Percentiles rank a stretch among this genome's conserved stretches.
Conservation (phyloP, 2,329 filamentous ascomycete genomes). For the Daldinia eschscholtzii region DNA sequence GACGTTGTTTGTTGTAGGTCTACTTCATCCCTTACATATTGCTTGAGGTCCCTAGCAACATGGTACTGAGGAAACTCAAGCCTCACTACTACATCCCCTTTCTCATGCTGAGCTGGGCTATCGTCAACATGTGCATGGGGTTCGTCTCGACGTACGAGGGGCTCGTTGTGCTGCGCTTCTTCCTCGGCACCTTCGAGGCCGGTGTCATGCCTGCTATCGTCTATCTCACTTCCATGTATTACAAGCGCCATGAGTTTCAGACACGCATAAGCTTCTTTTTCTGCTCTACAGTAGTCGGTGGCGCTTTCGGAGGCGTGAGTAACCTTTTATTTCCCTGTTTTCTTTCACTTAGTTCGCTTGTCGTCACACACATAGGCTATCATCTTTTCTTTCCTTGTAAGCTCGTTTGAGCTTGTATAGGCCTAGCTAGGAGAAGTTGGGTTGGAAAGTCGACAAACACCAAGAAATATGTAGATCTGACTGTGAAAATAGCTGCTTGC, state of each 20-base stretch:
- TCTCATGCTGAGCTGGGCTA: constrained; percentile 60
- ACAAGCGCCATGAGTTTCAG: constrained; percentile 63
- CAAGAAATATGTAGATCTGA: background rate
- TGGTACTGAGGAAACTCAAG: constrained; percentile 58
- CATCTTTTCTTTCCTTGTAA: background rate
- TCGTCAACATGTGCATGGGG: constrained; percentile 62
- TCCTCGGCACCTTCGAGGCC: constrained; percentile 61
- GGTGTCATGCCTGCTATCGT: constrained; percentile 62
- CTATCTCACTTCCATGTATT: constrained; percentile 63
- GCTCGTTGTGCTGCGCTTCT: constrained; percentile 58
- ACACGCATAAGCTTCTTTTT: constrained; percentile 61
- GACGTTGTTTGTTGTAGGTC: constrained; percentile 43
- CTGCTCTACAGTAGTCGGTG: constrained; percentile 57
- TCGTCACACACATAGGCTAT: background rate
- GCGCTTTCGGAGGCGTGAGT: constrained; percentile 59
- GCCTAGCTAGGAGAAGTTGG: background rate
- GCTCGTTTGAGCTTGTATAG: background rate
- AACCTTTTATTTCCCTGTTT: background rate
- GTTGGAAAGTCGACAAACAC: too few species aligned
- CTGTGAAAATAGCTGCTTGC: constrained; percentile 57
- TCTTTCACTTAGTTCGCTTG: background rate
- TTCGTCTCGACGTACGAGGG: constrained; percentile 57
- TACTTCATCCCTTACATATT: constrained; percentile 59
- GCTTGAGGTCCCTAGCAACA: constrained; percentile 61
- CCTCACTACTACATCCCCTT: constrained; percentile 56